Evolutionary conservation across 495 filamentous ascomycete genomes (phyloP), one percentile per base, ranked within the genome.

Genomic region (Neurospora sp.): DNA sequence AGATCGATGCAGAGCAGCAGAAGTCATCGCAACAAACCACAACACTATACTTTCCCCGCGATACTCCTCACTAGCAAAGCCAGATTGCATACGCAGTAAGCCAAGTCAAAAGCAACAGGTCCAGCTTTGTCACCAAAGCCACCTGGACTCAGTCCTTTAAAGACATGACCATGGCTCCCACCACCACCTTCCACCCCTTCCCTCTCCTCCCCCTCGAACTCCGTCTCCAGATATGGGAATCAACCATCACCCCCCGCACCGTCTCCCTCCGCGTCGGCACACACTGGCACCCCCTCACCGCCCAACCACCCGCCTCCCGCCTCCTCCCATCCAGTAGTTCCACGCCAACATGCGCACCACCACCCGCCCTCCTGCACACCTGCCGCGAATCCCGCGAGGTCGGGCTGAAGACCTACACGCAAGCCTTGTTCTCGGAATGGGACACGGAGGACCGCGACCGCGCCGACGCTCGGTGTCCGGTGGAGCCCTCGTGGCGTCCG

Each of bases 171-270:
- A 46, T 46, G 42, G 0, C 42, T 4, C 6, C 69, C 48, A 72
- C 78, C 16, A 4, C 69, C 11, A 72, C 78, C 10, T 82, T 84
- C 54, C 74, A 71, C 8, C 42, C 66, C 39, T 84, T 84, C 69
- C 76, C 79, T 12, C 66, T 74, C n/a, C 77, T 84, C 11, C 82
- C 82, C 12, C 62, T 79, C 40, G 82, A 84, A 44, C 70, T 84
- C 59, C 79, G 82, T 40, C 76, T 84, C 76, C 72, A 79, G 5
- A 81, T 84, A 38, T 84, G 81, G 80, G 71, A 39, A 70, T 72
- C 62, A 40, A 23, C 39, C 48, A 46, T 54, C 27, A 1, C 71
- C 20, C 20, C 46, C 2, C 46, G 46, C 46, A 54, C 20, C 4
- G 20, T 54, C 46, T 12, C 4, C 5, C 46, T 54, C 4, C 44